These are phyloP conservation scores for Aspergillus pseudotamarii DNA, from an alignment of 2,329 filamentous ascomycete genomes.

Conservation along the genomic window DNA sequence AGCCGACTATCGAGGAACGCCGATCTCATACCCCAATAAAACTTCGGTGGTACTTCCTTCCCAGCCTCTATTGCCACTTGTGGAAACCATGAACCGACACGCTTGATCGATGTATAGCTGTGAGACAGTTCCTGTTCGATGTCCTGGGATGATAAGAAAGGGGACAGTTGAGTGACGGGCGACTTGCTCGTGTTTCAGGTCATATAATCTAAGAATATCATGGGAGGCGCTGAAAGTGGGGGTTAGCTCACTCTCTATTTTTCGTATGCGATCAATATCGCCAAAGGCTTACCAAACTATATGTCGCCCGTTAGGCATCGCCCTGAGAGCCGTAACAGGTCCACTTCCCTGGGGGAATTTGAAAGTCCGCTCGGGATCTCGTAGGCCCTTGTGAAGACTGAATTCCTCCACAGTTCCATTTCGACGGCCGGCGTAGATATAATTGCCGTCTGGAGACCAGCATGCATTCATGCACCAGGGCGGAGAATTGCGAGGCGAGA, in stretches of 20 bases:
- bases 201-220: slow-evolving; percentile 91
- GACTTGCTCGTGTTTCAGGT: slow-evolving; percentile 69
- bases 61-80: slow-evolving; percentile 92
- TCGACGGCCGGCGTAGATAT: slow-evolving; percentile 86
- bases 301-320: slow-evolving; percentile 92
- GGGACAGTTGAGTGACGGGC: slow-evolving; percentile 79
- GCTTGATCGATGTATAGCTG: slow-evolving; percentile 85
- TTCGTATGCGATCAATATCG: not conserved
- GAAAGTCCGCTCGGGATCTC: slow-evolving; percentile 75
- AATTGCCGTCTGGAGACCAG: slow-evolving; percentile 95
- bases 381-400: slow-evolving; percentile 77
- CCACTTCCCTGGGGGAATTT: slow-evolving; percentile 89
- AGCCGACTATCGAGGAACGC: slow-evolving; percentile 39
- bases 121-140: slow-evolving; percentile 83
- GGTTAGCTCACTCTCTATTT: not conserved
- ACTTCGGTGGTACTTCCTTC: slow-evolving; percentile 89
- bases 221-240: slow-evolving; percentile 71
- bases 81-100: slow-evolving; percentile 87
- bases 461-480: slow-evolving; percentile 98
- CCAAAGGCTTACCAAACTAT: slow-evolving; percentile 69
- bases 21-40: slow-evolving; percentile 91
- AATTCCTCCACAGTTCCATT: slow-evolving; percentile 96
- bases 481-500: slow-evolving; percentile 74
- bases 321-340: slow-evolving; percentile 80
- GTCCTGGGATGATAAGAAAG: slow-evolving; percentile 94